Base-by-base conservation (phyloP, 768 basidiomycete species). In the Calocera cornea region DNA sequence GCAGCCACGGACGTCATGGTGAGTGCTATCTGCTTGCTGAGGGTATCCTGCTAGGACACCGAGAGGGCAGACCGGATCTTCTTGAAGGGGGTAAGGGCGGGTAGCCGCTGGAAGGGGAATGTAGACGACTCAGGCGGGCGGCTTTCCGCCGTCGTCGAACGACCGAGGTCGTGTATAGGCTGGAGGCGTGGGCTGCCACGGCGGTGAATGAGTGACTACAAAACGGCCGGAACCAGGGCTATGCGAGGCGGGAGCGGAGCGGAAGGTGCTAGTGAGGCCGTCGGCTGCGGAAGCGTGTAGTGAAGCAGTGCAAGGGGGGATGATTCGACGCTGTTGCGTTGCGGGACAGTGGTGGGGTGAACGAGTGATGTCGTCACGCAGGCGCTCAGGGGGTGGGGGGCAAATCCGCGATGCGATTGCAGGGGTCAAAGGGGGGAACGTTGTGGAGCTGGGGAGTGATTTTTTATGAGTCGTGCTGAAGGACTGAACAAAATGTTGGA, bases 81-180 rank as follows among this genome's bases (percentile, higher is more conserved):
- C 14, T 10, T 27, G 54, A 29, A 29, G 54, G 54, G 54, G 54
- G 31, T 12, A 19, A 27, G 24, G 19, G 24, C 24, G 27, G 54
- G 31, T 33, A 27, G 54, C 54, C 44, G 31, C 24, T 7, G 54
- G 19, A 60, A 60, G 54, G 54, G 31, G 24, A 33, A 29, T 5
- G 54, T 8, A 17, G 54, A 19, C 54, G 54, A 60, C 54, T 60
- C 31, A 10, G 54, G 54, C 54, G 54, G 54, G 54, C 54, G 54
- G 54, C 54, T 60, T 14, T 60, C 54, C 54, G 54, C 54, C 54
- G 54, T 60, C 54, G 54, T 60, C 54, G 54, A 31, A 60, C 54
- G 54, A 60, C 54, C 54, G 54, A 60, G 54, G 54, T 60, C 54
- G 54, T 60, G 31, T 29, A 14, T 27, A 7, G 31, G 2, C 31